Base-by-base conservation (phyloP, 164 flowering plant species). In the Houttuynia cordata region DNA sequence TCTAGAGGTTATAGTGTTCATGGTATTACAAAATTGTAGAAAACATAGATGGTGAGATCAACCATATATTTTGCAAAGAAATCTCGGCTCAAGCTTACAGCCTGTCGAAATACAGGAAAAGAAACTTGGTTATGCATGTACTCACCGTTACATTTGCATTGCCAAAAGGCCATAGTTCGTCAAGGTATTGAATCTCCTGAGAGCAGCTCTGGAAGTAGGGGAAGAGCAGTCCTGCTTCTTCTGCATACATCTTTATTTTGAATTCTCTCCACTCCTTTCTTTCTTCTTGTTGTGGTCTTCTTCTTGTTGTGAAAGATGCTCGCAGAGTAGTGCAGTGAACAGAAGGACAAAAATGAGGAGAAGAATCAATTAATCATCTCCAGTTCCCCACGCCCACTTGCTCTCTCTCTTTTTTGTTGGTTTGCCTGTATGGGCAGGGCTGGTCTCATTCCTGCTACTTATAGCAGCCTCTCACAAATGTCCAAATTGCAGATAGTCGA, bases 201-300 rank as follows among this genome's bases (percentile, higher is more conserved):
- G 63, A 39, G 62, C 63, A 73, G 65, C 57, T 24, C 66, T 63
- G 76, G 25, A 69, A 62, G 23, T 66, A 69, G 19, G 76, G 67
- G 18, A 59, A 63, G 50, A 62, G 51, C 58, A 73, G 23, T 7
- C 72, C 72, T 18, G 67, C 51, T 0, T 73, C 51, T 0, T 73
- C 76, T 65, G 62, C 70, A 58, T 69, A 73, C 76, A 73, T 73
- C 63, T 50, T 54, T 55, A 21, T 30, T 47, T 19, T 22, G 37
- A 30, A 2, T 30, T 2, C 6, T 30, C 37, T 30, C 37, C 37
- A 30, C 37, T 30, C 37, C 6, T 45, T 17, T 45, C 49, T 45
- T 45, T 14, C 49, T 45, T 45, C 49, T 17, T 45, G 5, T 30
- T 12, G 49, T 45, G 17, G 17, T 45, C 49, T 45, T 3, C 17